phyloP scores from a whole-genome alignment of 345 rosid species.

The Balakata baccata region DNA sequence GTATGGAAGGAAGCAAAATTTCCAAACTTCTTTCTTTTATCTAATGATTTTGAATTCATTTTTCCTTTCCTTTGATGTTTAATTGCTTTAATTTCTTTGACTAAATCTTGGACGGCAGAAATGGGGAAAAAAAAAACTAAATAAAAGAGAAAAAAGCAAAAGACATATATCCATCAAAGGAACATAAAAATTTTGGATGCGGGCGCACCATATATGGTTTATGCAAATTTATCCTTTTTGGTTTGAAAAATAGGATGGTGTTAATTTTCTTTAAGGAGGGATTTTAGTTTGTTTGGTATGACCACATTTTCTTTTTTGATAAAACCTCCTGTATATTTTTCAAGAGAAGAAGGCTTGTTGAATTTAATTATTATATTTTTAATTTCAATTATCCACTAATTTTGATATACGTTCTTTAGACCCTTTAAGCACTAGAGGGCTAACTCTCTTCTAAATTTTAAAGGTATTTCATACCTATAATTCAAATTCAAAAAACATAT shows the following conservation, averaged over 20 bases:
- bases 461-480: too few relatives aligned
- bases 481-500: too few relatives aligned
- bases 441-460: too few relatives aligned
- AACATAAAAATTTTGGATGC: conserved; percentile 12
- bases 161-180: neutral
- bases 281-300: neutral
- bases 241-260: neutral
- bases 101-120: conserved; percentile 24
- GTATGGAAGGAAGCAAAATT: conserved; percentile 3
- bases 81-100: conserved; percentile 15
- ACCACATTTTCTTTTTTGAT: neutral
- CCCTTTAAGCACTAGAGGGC: too few relatives aligned
- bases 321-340: too few relatives aligned
- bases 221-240: neutral
- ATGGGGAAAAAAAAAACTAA: neutral
- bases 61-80: neutral
- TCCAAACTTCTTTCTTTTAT: neutral
- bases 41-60: neutral
- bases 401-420: too few relatives aligned
- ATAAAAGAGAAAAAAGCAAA: neutral
- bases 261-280: neutral
- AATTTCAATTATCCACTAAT: too few relatives aligned
- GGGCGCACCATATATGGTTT: conserved; percentile 16
- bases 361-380: neutral
- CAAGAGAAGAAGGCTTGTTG: neutral